A percentile compares a stretch with the other conserved stretches of the same genome.
phyloP scores from a whole-genome alignment of 495 filamentous ascomycete genomes.

The Staphylotrichum longicolle region DNA sequence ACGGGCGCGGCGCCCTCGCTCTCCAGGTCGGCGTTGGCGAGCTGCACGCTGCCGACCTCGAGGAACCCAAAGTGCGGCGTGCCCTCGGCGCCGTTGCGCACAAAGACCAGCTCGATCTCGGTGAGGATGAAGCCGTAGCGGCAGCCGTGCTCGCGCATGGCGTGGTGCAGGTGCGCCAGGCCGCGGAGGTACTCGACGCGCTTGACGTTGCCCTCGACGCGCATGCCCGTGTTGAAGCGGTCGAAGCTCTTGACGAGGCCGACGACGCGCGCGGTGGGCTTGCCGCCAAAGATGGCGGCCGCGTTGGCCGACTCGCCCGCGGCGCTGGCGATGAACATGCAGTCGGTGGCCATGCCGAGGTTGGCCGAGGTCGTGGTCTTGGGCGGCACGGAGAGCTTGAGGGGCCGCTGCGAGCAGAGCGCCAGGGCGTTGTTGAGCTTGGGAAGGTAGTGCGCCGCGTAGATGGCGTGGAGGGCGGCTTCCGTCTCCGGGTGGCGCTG shows the following conservation, averaged over 20 bases:
- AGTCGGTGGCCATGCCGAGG: constrained; percentile 66
- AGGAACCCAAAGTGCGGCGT: constrained; percentile 82
- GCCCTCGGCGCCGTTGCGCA: constrained; percentile 70
- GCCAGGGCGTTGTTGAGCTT: constrained; percentile 76
- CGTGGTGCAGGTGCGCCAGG: constrained; percentile 76
- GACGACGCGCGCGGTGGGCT: constrained; percentile 74
- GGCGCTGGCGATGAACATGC: constrained; percentile 65
- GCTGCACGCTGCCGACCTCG: constrained; percentile 66
- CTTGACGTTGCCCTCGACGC: constrained; percentile 72
- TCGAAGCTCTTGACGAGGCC: constrained; percentile 87
- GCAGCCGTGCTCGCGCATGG: constrained; percentile 89
- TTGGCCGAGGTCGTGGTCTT: constrained; percentile 51
- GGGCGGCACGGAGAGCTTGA: constrained; percentile 56
- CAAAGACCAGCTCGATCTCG: constrained; percentile 89
- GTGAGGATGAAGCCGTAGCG: constrained; percentile 94
- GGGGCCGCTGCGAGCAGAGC: constrained; percentile 60
- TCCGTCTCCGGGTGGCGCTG: constrained; percentile 72
- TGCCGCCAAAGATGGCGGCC: constrained; percentile 62
- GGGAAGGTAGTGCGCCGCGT: constrained; percentile 66
- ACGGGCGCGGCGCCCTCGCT: neutral
- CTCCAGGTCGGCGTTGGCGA: constrained; percentile 40
- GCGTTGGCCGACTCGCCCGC: constrained; percentile 46
- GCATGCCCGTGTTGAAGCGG: constrained; percentile 92
- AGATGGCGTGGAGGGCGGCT: constrained; percentile 64
- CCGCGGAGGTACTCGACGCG: constrained; percentile 83